phyloP scores from a whole-genome alignment of 768 basidiomycete genomes.

The Tubosaeta brunneosetosa region DNA sequence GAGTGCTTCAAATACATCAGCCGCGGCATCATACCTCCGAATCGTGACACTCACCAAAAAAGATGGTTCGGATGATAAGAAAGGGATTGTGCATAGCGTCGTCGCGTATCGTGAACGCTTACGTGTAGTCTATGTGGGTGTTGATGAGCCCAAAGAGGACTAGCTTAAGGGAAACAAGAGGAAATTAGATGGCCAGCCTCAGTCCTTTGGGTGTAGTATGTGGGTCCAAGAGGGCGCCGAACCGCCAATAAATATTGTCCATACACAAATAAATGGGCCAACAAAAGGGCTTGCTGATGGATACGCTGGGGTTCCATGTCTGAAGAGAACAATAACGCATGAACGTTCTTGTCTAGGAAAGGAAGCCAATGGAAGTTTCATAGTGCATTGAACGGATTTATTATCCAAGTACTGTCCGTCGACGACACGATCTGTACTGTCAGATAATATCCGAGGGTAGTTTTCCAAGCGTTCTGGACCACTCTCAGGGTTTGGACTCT shows the following conservation, averaged over 20 bases:
- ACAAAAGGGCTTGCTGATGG: conserved; percentile 9
- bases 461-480: background rate
- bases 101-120: conserved; percentile 5
- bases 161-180: background rate
- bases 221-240: conserved; percentile 11
- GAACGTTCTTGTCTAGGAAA: conserved; percentile 22
- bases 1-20: conserved; percentile 28
- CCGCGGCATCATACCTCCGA: background rate
- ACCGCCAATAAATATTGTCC: conserved; percentile 14
- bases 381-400: background rate
- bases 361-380: conserved; percentile 10
- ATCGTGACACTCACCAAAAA: conserved; percentile 45
- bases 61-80: conserved; percentile 50
- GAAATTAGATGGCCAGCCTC: conserved; percentile 11
- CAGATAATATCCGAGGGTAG: too few relatives aligned
- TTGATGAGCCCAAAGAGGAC: background rate
- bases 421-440: background rate
- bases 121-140: conserved; percentile 5
- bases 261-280: conserved; percentile 10
- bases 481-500: conserved; percentile 10
- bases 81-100: conserved; percentile 47
- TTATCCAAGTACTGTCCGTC: background rate
- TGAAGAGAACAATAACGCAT: conserved; percentile 11
- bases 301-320: background rate
- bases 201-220: conserved; percentile 1